Percentiles rank a stretch among this genome's conserved stretches.
Conservation (phyloP, 495 filamentous ascomycete species). For the Arthonia radiata region DNA sequence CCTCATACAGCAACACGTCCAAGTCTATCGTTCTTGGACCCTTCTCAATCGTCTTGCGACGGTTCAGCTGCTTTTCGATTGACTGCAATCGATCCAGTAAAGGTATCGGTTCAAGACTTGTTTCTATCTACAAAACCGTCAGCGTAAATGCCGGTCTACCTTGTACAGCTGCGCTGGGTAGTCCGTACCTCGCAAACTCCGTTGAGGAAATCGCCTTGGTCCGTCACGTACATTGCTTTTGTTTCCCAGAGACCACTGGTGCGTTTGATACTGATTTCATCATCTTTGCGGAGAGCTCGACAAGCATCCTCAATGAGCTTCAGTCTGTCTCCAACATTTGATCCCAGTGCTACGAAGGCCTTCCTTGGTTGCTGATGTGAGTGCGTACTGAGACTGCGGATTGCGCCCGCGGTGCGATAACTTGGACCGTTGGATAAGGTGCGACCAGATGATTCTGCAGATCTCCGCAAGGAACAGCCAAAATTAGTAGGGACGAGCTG, state of each 20-base stretch:
- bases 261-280: slow-evolving; percentile 44
- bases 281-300: slow-evolving; percentile 35
- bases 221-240: slow-evolving; percentile 80
- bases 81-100: slow-evolving; percentile 58
- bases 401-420: no score
- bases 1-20: slow-evolving; percentile 74
- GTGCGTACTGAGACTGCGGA: no score
- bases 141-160: slow-evolving; percentile 1
- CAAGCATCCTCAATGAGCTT: slow-evolving; percentile 63
- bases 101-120: slow-evolving; percentile 42
- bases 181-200: slow-evolving; percentile 64
- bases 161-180: slow-evolving; percentile 1
- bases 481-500: no score
- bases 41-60: slow-evolving; percentile 71
- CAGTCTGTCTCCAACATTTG: slow-evolving; percentile 76
- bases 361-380: no score
- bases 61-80: slow-evolving; percentile 55
- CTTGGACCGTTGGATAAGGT: no score
- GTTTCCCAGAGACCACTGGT: slow-evolving; percentile 90
- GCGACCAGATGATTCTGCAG: no score
- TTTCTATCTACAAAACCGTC: slow-evolving; percentile 43
- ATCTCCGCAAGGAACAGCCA: no score
- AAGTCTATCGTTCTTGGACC: slow-evolving; percentile 84
- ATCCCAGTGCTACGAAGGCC: slow-evolving; percentile 73
- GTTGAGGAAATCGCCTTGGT: slow-evolving; percentile 76